Base-by-base conservation (phyloP, 2,329 filamentous ascomycete genomes). In the Blastomyces parvus region DNA sequence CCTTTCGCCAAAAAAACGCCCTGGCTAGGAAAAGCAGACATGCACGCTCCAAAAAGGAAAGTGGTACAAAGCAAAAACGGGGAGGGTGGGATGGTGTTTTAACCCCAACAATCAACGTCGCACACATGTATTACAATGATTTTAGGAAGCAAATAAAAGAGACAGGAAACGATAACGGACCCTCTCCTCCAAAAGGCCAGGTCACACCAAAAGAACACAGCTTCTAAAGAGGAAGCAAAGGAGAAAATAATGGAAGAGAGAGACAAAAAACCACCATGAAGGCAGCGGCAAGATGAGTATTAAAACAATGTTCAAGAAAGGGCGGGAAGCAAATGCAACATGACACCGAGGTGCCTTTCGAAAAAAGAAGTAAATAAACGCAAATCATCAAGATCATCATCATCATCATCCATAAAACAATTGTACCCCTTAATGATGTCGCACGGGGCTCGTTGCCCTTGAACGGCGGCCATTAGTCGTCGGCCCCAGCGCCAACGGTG, bases 401-500 rank as follows among this genome's bases (percentile, higher is more conserved):
- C 48, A 36, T 17, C 5, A 38, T 33, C 36, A 58, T 36, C 33
- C 33, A 8, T 9, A 14, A 59, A 56, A 59, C 56, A 61, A 65
- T 48, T 59, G 60, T 60, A 22, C 13, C 22, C 13, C 25, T 52
- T 52, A 52, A 52, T 52, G 48, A 27, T 52, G 48, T 52, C 67
- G 56, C 30, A 73, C 83, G 85, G 80, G 80, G 73, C 78, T 80
- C 55, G 77, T 76, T 11, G 77, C 70, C 65, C 80, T 73, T 22
- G 76, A 78, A 42, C 74, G 74, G 59, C 76, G 75, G 8, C 76
- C 76, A 62, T 76, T 77, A 60, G 80, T 78, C 59, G 78, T 80
- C 14, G 83, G 83, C 69, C 74, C 75, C 38, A 77, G 63, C 74
- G 78, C 82, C 17, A 84, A 72, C 9, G 80, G 82, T 19, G 83